These are phyloP conservation scores for Microcyclosporella mali DNA, from an alignment of 2,329 filamentous ascomycete species.

Conservation along the genomic window DNA sequence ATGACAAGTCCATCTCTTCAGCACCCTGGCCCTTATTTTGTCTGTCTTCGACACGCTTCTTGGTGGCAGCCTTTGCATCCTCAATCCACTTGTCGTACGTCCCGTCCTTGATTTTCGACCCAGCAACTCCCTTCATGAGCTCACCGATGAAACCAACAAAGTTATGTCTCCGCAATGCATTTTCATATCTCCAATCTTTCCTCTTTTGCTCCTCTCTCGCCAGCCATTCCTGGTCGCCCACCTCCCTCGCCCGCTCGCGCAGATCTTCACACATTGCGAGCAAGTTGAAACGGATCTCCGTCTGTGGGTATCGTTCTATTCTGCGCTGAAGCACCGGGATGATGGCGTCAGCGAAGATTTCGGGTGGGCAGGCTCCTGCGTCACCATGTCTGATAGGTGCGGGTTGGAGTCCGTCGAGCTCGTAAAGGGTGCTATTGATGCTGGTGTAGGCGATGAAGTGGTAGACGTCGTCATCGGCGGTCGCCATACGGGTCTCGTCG, in stretches of 20 bases:
- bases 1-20: constrained; percentile 37
- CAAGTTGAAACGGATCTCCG: constrained; percentile 93
- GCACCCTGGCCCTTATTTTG: constrained; percentile 35
- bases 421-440: constrained; percentile 74
- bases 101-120: constrained; percentile 60
- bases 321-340: constrained; percentile 81
- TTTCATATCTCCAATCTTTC: constrained; percentile 87
- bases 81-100: constrained; percentile 69
- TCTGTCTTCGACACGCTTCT: constrained; percentile 43
- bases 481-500: constrained; percentile 69
- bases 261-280: constrained; percentile 86
- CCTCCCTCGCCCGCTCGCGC: constrained; percentile 66
- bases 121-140: constrained; percentile 79
- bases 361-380: constrained; percentile 58
- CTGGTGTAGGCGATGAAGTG: constrained; percentile 96
- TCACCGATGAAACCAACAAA: constrained; percentile 95
- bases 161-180: constrained; percentile 83
- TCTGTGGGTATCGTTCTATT: constrained; percentile 74
- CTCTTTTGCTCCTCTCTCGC: constrained; percentile 78
- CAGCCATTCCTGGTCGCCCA: constrained; percentile 74
- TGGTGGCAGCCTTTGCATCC: constrained; percentile 56
- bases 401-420: constrained; percentile 90
- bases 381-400: constrained; percentile 83
- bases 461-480: constrained; percentile 82
- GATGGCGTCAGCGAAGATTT: constrained; percentile 70